Base-by-base conservation (phyloP, 176 grass and related monocot species). In the Rhynchospora pubera region DNA sequence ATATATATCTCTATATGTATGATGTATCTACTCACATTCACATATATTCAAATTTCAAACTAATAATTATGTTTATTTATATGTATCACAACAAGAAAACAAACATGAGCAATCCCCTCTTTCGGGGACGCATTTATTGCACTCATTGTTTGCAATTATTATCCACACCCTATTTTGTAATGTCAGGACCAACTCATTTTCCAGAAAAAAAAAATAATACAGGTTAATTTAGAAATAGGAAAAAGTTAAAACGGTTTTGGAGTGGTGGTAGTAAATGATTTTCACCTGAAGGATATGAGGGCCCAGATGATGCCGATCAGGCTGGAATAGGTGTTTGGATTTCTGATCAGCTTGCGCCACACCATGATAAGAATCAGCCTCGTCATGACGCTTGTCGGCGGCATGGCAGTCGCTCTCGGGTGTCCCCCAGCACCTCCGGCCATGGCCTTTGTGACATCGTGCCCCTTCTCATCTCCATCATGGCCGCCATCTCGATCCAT, bases 361-460 rank as follows among this genome's bases (percentile, higher is more conserved):
- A 99, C 96, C 96, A 99, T 95, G 92, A 99, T 99, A 7, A 99
- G 91, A 68, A 99, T 99, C 21, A 99, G 87, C 64, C 96, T 63
- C 8, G 96, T 99, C 91, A 99, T 99, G 22, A 99, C 96, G 83
- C 93, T 99, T 26, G 96, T 90, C 65, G 96, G 96, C 4, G 96
- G 96, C 96, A 99, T 95, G 71, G 83, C 84, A 8, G 92, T 55
- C 0, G 85, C 74, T 30, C 76, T 55, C 9, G 73, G 32, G 28
- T 75, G 10, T 48, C 84, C 45, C 21, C 75, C 26, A 48, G 84
- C 78, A 5, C 51, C 72, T 8, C 85, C 61, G 0, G 11, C 57
- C 58, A 74, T 82, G 47, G 5, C 84, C 83, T 43, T 81, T 82
- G 45, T 65, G 21, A 11, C 12, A 4, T 86, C 85, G 39, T 76